phyloP scores from a whole-genome alignment of 352 stramenopile genomes.

The Pythium phragmitis region DNA sequence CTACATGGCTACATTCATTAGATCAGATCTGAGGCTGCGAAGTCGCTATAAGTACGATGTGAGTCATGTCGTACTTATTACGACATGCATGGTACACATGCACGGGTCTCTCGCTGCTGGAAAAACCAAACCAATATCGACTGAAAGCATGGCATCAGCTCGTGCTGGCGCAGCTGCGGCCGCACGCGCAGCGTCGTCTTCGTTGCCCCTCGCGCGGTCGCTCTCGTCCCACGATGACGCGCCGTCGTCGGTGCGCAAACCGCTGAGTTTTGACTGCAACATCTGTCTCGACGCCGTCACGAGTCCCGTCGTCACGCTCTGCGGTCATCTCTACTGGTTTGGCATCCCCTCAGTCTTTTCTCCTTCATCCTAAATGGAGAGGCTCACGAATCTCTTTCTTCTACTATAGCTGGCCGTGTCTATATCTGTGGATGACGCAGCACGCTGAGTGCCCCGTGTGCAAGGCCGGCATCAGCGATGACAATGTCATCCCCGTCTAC shows the following conservation, averaged over 20 bases:
- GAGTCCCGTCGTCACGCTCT: conserved; percentile 88
- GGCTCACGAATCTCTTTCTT: background rate
- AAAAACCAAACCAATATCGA: background rate
- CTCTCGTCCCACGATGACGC: background rate
- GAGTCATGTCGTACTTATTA: conserved; percentile 4
- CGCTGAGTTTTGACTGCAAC: conserved; percentile 82
- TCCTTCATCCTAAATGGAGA: conserved; percentile 14
- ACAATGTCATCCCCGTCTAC: conserved; percentile 91
- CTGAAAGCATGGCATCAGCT: background rate
- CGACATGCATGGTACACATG: background rate
- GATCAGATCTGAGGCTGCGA: background rate
- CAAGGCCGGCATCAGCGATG: conserved; percentile 87
- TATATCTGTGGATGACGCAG: conserved; percentile 84
- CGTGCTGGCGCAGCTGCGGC: conserved; percentile 13
- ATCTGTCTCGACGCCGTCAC: conserved; percentile 87
- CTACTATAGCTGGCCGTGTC: conserved; percentile 66
- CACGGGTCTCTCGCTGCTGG: background rate
- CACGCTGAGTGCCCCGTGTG: conserved; percentile 89
- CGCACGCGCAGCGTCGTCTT: conserved; percentile 7
- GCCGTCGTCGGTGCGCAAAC: conserved; percentile 12
- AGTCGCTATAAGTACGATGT: no score
- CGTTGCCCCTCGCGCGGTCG: background rate
- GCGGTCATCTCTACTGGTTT: conserved; percentile 90
- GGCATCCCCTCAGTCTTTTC: conserved; percentile 1
- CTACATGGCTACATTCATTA: conserved; percentile 3